Evolutionary conservation across 371 early-diverging fungal species (phyloP), one percentile per base, ranked within the genome.

Genomic region (Mucor plumbeus): DNA sequence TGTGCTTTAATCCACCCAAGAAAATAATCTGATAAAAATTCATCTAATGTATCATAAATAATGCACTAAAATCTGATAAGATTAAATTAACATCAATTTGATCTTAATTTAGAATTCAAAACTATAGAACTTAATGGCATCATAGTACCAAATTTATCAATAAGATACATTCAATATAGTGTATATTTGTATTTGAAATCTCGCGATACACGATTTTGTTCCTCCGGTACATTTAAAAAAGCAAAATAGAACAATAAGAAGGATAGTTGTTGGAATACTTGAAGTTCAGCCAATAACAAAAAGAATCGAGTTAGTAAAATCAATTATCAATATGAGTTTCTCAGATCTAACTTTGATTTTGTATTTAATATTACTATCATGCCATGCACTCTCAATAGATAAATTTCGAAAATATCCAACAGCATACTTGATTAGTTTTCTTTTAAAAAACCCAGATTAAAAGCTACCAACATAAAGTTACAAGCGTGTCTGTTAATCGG

Each of bases 1-100:
- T 13, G 19, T 19, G 6, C 9, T 13, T 58, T 4, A 19, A 56
- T 54, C 3, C 21, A 1, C n/a, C 13, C 3, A 15, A 15, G 35
- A 58, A 59, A 59, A 31, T 19, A 43, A 59, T 59, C 60, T 59
- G 60, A 59, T 59, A 59, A 59, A 43, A 59, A 31, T 33, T 13
- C 10, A 59, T 39, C 55, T 34, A 34, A n/a, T 15, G 15, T 26
- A 21, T 10, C 50, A 50, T 50, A 8, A 26, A 21, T 19, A 41
- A 41, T 59, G 58, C 39, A 38, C 15, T 11, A 38, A 39, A 39
- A 55, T 55, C 55, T 55, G 55, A 55, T 55, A 55, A 55, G 35
- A 35, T n/a, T 14, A 4, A 35, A 3, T 9, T 21, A 50, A 8
- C 9, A 11, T 38, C 38, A 7, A 38, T 38, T 50, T 8, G 50